phyloP scores from a whole-genome alignment of 805 yeast genomes.

The Cyberlindnera veronae region DNA sequence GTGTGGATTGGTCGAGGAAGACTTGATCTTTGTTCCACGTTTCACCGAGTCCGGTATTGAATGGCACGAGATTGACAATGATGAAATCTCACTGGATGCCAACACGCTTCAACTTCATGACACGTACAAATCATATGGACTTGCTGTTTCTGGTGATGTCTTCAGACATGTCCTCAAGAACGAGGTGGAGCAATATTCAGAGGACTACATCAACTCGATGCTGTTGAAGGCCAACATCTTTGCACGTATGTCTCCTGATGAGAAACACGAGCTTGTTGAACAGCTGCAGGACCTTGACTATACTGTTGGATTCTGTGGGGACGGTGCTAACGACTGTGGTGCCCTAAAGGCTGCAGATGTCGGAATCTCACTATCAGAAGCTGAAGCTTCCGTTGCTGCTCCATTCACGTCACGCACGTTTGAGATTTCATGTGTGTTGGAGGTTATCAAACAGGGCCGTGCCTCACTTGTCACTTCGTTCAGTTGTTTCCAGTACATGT shows the following conservation, averaged over 20 bases:
- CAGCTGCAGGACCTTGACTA: slow-evolving; percentile 81
- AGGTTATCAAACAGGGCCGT: slow-evolving; percentile 91
- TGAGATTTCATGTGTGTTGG: slow-evolving; percentile 89
- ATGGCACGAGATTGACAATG: slow-evolving; percentile 70
- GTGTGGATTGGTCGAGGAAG: slow-evolving; percentile 58
- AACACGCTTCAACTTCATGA: slow-evolving; percentile 51
- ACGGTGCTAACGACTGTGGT: slow-evolving; percentile 99
- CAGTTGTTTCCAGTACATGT: slow-evolving; percentile 97
- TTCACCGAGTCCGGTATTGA: slow-evolving; percentile 37
- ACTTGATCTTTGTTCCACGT: slow-evolving; percentile 59
- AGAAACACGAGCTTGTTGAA: slow-evolving; percentile 92
- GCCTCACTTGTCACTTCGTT: slow-evolving; percentile 93
- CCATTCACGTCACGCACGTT: slow-evolving; percentile 91
- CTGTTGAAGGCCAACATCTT: slow-evolving; percentile 72
- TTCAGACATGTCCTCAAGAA: slow-evolving; percentile 68
- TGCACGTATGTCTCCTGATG: slow-evolving; percentile 99
- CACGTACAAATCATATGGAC: slow-evolving; percentile 43
- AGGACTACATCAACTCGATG: slow-evolving; percentile 48
- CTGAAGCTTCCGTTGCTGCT: slow-evolving; percentile 98
- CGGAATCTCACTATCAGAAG: slow-evolving; percentile 93
- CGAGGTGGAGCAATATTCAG: slow-evolving; percentile 28
- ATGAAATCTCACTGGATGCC: slow-evolving; percentile 56
- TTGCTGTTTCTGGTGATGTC: slow-evolving; percentile 92
- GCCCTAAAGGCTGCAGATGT: slow-evolving; percentile 97
- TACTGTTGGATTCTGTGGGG: slow-evolving; percentile 97